These are phyloP conservation scores for Chrysochromulina tobinii DNA, from an alignment of 78 protist species.

Conservation along the genomic window DNA sequence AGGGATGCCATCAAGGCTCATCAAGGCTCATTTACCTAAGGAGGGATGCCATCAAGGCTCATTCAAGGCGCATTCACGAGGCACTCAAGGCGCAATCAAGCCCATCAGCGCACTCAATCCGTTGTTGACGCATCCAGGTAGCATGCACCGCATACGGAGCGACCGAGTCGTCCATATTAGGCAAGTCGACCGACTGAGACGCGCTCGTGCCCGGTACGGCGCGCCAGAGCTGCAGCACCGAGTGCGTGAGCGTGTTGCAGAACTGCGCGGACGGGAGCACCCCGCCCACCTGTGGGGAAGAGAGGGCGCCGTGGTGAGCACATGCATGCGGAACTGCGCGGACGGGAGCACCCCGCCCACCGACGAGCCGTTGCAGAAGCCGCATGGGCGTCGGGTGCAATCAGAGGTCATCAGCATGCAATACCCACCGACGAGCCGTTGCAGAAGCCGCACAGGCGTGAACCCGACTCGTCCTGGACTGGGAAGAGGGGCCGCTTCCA, in stretches of 20 bases:
- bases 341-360: constrained; percentile 17
- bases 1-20: too few species aligned
- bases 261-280: constrained; percentile 25
- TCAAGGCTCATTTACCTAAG: too few species aligned
- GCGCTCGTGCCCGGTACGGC: too few species aligned
- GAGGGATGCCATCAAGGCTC: too few species aligned
- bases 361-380: background rate
- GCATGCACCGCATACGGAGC: constrained; percentile 1
- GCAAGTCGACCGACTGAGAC: too few species aligned
- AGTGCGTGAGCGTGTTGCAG: constrained; percentile 23
- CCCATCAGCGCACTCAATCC: too few species aligned
- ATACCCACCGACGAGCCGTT: background rate
- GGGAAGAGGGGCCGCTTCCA: too few species aligned
- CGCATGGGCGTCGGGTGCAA: background rate
- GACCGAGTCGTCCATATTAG: background rate
- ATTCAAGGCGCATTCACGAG: too few species aligned
- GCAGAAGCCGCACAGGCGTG: constrained; percentile 1
- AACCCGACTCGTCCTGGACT: background rate
- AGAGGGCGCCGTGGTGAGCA: too few species aligned
- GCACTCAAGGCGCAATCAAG: too few species aligned
- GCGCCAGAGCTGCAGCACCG: background rate
- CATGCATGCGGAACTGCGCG: constrained; percentile 4
- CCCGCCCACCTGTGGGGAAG: background rate
- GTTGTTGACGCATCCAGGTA: background rate
- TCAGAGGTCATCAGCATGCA: too few species aligned